Evolutionary conservation across 306 rosid genomes (phyloP).

Genomic region (Pachyrhizus erosus): DNA sequence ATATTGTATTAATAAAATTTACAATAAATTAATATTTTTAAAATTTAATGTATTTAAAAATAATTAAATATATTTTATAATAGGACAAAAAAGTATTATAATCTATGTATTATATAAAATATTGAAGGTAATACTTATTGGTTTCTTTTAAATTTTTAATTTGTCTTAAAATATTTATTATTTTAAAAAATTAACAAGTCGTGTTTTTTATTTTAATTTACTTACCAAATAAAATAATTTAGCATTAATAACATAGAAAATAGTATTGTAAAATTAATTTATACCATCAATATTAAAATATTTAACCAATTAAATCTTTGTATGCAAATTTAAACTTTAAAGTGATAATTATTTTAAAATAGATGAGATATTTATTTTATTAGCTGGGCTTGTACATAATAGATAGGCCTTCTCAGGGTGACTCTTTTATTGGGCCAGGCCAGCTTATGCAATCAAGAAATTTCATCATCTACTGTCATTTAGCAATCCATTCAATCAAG

Average conservation of each 20-base stretch:
- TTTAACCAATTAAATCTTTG: not conserved
- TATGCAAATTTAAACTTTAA: not conserved
- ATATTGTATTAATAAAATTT: too few species aligned
- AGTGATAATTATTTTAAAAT: not conserved
- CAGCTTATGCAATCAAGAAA: not conserved
- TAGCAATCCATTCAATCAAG: not conserved
- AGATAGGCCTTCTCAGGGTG: not conserved
- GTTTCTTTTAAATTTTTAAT: not conserved
- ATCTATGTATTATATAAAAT: too few species aligned
- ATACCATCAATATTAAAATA: not conserved
- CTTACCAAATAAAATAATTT: not conserved
- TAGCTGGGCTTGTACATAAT: not conserved
- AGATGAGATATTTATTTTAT: not conserved
- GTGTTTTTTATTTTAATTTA: not conserved
- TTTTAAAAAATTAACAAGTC: not conserved
- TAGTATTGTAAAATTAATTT: not conserved
- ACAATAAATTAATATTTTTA: too few species aligned
- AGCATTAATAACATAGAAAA: not conserved
- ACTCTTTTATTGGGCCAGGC: not conserved
- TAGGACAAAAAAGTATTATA: too few species aligned
- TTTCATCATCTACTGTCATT: not conserved
- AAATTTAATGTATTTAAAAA: too few species aligned
- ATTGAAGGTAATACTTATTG: too few species aligned
- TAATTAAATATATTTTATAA: too few species aligned
- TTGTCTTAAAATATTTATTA: not conserved